Percentiles rank a stretch among this genome's conserved stretches.
phyloP scores from a whole-genome alignment of 768 basidiomycete genomes.

The Russula griseocarnosa region DNA sequence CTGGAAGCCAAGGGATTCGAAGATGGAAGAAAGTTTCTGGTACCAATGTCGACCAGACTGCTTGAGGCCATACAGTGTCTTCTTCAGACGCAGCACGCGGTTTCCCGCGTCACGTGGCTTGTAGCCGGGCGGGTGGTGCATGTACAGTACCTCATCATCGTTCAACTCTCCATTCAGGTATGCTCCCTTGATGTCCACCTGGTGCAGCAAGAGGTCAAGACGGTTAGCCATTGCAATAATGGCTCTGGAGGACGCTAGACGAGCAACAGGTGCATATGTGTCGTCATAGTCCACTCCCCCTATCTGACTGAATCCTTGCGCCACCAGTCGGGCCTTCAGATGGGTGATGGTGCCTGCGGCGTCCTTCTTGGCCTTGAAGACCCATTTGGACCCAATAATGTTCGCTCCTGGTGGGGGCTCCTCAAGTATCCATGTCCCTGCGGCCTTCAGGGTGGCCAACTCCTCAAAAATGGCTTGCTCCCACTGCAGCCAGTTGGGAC shows the following conservation, averaged over 20 bases:
- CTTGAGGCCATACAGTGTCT: not conserved
- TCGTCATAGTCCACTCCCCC: conserved; percentile 35
- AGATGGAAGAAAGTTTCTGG: not conserved
- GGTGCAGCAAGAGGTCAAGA: conserved; percentile 31
- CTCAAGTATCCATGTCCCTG: not conserved
- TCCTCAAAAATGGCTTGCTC: not conserved
- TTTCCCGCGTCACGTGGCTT: too few species aligned
- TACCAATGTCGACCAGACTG: not conserved
- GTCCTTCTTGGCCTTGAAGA: conserved; percentile 36
- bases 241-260: conserved; percentile 19
- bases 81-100: too few species aligned
- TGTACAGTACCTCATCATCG: too few species aligned
- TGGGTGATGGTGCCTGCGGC: conserved; percentile 29
- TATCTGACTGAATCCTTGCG: conserved; percentile 37
- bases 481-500: not conserved
- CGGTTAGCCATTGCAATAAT: conserved; percentile 39
- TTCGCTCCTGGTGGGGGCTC: not conserved
- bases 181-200: conserved; percentile 5
- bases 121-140: too few species aligned
- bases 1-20: not conserved
- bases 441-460: not conserved
- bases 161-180: too few species aligned
- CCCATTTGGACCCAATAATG: conserved; percentile 30
- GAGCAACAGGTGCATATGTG: conserved; percentile 30
- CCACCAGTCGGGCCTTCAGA: conserved; percentile 38